A percentile compares a stretch with the other conserved stretches of the same genome.
Conservation (phyloP, 768 basidiomycete genomes). For the Agrocybe pediades region DNA sequence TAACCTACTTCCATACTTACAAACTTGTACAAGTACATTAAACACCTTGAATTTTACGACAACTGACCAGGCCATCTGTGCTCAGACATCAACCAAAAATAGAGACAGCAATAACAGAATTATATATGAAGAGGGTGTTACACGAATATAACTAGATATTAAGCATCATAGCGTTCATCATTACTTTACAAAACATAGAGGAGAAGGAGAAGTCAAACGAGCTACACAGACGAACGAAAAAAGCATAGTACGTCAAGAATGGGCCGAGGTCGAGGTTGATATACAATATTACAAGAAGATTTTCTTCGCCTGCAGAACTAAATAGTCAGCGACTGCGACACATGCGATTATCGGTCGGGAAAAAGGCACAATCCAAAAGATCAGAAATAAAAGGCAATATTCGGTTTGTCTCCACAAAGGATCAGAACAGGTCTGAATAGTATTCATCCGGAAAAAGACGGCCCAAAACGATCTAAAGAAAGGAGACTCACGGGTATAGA, state of each 20-base stretch:
- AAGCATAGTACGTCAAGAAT: neutral
- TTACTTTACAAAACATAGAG: neutral
- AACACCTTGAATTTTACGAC: neutral
- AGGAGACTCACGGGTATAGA: constrained; percentile 36
- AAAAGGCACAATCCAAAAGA: constrained; percentile 10
- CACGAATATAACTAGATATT: neutral
- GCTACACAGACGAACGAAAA: neutral
- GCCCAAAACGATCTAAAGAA: constrained; percentile 12
- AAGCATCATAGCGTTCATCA: neutral
- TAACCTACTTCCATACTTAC: neutral
- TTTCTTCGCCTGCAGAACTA: neutral
- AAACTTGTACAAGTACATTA: neutral
- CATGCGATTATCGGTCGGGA: neutral
- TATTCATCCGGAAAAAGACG: constrained; percentile 44
- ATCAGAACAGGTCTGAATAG: constrained; percentile 72
- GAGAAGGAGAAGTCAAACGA: neutral
- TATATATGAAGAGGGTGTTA: neutral
- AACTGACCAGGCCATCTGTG: neutral
- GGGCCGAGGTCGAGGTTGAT: neutral
- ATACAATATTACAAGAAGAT: neutral
- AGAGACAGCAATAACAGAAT: neutral
- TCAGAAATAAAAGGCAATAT: constrained; percentile 58
- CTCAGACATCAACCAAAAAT: neutral
- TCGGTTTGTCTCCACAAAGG: constrained; percentile 51
- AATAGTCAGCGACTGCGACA: neutral